Evolutionary conservation across 1,139 yeast species (phyloP), one percentile per base, ranked within the genome.

Genomic region (Meyerozyma elateridarum): DNA sequence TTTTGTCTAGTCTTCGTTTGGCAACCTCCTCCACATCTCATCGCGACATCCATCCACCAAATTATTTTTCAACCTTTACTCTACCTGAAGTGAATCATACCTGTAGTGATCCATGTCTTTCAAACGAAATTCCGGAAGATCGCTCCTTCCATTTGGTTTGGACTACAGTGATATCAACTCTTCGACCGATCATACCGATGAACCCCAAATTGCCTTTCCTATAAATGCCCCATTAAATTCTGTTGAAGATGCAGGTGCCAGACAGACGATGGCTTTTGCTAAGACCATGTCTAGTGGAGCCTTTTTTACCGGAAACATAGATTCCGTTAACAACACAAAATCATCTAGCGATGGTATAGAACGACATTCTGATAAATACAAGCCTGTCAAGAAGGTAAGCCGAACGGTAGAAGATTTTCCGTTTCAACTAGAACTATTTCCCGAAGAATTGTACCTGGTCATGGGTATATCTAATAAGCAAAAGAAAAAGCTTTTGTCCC

Each of bases 391-490:
- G 36, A 80, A 75, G 48, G 72, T 80, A n/a, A 91, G 91, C 1
- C 70, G 82, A 35, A 79, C 93, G 3, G 74, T 84, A 12, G 83
- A 81, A 42, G 94, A 85, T 37, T 93, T 85, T 58, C 95, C 96
- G 1, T 87, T 81, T 52, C 72, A 73, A 39, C 46, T 73, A 17
- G 77, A 74, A 36, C 70, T 83, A 40, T 85, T 89, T 55, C 97
- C 97, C 1, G 69, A 65, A 16, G 97, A 91, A 53, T 63, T 91
- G 36, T 80, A 84, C 45, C 60, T 71, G 16, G 85, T 81, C 20
- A 78, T 83, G 83, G 91, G 89, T 3, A 70, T 79, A 8, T 70
- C 73, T 40, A 72, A 68, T 41, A 67, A 68, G 48, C 72, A 71
- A 49, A 66, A 65, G 46, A 64, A 64, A 49, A 74, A 75, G 45